phyloP scores from a whole-genome alignment of 306 rosid species.

The Corylus heterophylla region DNA sequence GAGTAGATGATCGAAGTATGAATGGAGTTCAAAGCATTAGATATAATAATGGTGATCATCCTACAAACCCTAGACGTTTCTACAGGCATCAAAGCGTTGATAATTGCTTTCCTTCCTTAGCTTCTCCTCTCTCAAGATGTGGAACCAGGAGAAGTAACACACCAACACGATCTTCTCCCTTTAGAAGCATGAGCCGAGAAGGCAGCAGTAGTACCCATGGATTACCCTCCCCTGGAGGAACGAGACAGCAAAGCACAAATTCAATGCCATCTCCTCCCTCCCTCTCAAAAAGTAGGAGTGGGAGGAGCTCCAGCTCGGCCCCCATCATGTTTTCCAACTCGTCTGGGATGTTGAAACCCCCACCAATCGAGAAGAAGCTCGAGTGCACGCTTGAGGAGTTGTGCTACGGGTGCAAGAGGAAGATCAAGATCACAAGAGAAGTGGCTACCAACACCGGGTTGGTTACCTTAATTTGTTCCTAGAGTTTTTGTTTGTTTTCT shows the following conservation, averaged over 20 bases:
- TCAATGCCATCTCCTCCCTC: conserved; percentile 14
- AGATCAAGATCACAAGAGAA: conserved; percentile 63
- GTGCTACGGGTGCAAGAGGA: conserved; percentile 77
- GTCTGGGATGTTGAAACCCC: conserved; percentile 67
- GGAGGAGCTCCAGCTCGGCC: conserved; percentile 32
- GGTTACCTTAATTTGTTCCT: conserved; percentile 9
- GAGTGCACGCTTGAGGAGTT: conserved; percentile 87
- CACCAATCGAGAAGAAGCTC: conserved; percentile 61
- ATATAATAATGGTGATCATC: conserved; percentile 14
- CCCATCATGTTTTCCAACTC: conserved; percentile 82
- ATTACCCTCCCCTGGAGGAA: conserved; percentile 8
- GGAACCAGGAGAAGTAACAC: conserved; percentile 22
- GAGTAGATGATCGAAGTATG: conserved; percentile 11
- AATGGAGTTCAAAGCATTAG: conserved; percentile 30
- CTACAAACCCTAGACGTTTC: conserved; percentile 10
- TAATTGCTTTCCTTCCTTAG: conserved; percentile 17
- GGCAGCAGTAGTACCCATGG: background rate
- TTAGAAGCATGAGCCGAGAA: conserved; percentile 27
- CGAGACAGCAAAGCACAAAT: conserved; percentile 19
- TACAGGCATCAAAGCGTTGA: conserved; percentile 31
- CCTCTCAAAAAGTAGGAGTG: conserved; percentile 21
- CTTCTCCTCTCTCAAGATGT: conserved; percentile 28
- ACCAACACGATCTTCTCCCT: background rate
- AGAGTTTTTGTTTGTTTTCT: background rate
- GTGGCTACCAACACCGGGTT: conserved; percentile 58